These are phyloP conservation scores for Phaffia tasmanica DNA, from an alignment of 768 basidiomycete genomes.

Conservation along the genomic window DNA sequence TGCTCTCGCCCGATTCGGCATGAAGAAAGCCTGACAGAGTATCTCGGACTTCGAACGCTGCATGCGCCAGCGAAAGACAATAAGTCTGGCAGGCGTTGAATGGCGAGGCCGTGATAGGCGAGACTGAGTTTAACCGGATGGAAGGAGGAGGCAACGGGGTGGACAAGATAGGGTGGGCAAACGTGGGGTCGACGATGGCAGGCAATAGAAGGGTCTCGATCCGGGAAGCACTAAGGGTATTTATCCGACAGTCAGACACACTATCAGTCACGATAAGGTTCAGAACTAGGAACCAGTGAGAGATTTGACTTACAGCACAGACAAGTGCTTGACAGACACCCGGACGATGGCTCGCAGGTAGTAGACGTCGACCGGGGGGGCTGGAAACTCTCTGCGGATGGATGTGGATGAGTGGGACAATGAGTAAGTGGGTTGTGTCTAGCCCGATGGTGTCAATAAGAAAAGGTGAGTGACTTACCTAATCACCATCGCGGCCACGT, in stretches of 20 bases:
- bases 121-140: not conserved
- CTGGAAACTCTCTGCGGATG: slow-evolving; percentile 17
- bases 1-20: slow-evolving; percentile 8
- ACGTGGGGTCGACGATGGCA: slow-evolving; percentile 20
- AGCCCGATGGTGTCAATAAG: no score
- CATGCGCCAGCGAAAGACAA: slow-evolving; percentile 22
- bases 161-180: slow-evolving; percentile 17
- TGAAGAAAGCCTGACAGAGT: not conserved
- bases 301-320: slow-evolving; percentile 24
- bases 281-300: not conserved
- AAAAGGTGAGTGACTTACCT: not conserved
- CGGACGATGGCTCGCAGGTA: slow-evolving; percentile 24
- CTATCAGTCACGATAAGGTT: not conserved
- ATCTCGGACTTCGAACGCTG: slow-evolving; percentile 17
- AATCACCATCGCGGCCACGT: slow-evolving; percentile 4
- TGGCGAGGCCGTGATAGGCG: slow-evolving; percentile 10
- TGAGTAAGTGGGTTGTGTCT: not conserved
- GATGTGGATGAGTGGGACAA: not conserved
- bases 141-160: slow-evolving; percentile 6
- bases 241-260: not conserved
- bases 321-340: slow-evolving; percentile 25
- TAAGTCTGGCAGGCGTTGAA: slow-evolving; percentile 26
- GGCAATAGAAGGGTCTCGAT: slow-evolving; percentile 24
- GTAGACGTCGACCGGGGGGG: slow-evolving; percentile 23
- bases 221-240: slow-evolving; percentile 12